These are phyloP conservation scores for Hirschfeldia incana DNA, from an alignment of 345 rosid species.

Conservation along the genomic window DNA sequence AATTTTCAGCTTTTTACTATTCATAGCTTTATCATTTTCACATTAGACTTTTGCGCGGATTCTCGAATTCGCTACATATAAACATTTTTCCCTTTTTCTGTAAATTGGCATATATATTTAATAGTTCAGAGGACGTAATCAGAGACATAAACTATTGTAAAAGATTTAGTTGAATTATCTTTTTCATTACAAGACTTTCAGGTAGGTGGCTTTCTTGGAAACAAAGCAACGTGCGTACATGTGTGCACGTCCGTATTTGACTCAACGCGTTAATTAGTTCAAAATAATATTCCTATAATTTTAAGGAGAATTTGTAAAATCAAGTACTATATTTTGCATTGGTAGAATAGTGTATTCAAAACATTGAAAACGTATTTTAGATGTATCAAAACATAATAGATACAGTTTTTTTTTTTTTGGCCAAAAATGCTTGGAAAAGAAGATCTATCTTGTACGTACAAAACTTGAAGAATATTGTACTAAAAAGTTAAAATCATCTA, in stretches of 20 bases:
- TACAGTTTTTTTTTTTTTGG: no score
- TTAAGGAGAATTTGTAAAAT: not conserved
- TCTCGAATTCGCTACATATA: not conserved
- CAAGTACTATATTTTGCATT: not conserved
- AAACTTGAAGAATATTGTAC: not conserved
- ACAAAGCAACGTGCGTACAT: constrained; percentile 35
- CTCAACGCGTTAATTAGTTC: constrained; percentile 26
- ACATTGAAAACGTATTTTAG: not conserved
- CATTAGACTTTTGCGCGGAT: not conserved
- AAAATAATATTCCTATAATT: not conserved
- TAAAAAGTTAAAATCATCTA: not conserved
- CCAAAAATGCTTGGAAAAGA: not conserved
- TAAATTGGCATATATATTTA: not conserved
- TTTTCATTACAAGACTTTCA: constrained; percentile 14
- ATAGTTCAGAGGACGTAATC: constrained; percentile 3
- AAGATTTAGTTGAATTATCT: constrained; percentile 32
- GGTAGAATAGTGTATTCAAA: not conserved
- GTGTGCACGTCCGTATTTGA: constrained; percentile 22
- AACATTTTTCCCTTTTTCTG: not conserved
- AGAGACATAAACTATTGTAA: not conserved
- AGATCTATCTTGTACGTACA: not conserved
- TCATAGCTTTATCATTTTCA: not conserved
- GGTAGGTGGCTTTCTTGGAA: constrained; percentile 26
- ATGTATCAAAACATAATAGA: not conserved
- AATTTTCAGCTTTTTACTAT: not conserved